A percentile compares a stretch with the other conserved stretches of the same genome.
These are phyloP conservation scores for Tubosaeta sp. DNA, from an alignment of 768 basidiomycete species.

Conservation along the genomic window DNA sequence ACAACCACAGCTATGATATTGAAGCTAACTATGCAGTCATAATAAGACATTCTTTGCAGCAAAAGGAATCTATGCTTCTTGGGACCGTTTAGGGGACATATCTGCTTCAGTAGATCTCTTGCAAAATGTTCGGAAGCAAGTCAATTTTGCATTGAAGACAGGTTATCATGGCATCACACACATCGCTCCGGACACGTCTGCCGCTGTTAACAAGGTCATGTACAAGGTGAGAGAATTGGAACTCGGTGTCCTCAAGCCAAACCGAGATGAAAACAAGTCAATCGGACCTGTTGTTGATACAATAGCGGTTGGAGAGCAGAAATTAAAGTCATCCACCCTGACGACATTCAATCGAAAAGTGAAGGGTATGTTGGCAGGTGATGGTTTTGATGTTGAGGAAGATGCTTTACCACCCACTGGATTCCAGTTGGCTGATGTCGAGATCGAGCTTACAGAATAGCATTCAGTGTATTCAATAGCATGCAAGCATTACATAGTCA, in stretches of 20 bases:
- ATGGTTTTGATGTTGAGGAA: conserved; percentile 12
- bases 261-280: not conserved
- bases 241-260: not conserved
- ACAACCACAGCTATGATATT: not conserved
- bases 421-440: too few species aligned
- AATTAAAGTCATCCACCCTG: conserved; percentile 24
- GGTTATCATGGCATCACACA: conserved; percentile 29
- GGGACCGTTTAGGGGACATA: conserved; percentile 32
- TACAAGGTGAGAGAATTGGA: not conserved
- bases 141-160: conserved; percentile 16
- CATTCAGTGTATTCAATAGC: too few species aligned
- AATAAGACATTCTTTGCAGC: conserved; percentile 3
- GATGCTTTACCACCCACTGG: conserved; percentile 9
- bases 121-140: conserved; percentile 27
- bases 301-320: conserved; percentile 10
- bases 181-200: conserved; percentile 11
- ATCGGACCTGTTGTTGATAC: conserved; percentile 17
- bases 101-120: conserved; percentile 27
- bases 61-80: conserved; percentile 31
- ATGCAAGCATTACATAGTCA: too few species aligned
- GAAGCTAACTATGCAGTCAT: not conserved
- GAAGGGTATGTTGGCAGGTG: conserved; percentile 2
- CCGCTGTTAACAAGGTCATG: conserved; percentile 8
- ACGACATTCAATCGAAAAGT: conserved; percentile 35
- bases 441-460: too few species aligned